These are phyloP conservation scores for Lasiodiplodia hormozganensis DNA, from an alignment of 2,329 filamentous ascomycete species.

Conservation along the genomic window DNA sequence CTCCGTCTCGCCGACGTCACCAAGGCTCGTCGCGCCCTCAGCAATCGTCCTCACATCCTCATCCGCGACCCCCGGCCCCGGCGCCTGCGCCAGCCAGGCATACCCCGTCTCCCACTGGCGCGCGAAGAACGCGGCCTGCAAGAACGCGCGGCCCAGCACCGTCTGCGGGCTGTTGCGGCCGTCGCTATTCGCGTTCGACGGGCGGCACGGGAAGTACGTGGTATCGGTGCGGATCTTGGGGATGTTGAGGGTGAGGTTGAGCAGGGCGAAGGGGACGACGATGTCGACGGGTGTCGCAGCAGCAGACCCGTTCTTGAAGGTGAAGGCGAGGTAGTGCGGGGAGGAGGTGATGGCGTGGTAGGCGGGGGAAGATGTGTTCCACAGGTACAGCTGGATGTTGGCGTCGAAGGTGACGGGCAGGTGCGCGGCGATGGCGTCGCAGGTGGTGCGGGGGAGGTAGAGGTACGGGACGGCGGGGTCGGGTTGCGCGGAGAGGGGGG, in stretches of 20 bases:
- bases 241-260: slow-evolving; percentile 36
- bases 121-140: slow-evolving; percentile 56
- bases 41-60: not conserved
- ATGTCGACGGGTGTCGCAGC: slow-evolving; percentile 36
- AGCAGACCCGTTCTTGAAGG: slow-evolving; percentile 42
- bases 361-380: slow-evolving; percentile 38
- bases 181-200: not conserved
- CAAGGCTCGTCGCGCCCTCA: not conserved
- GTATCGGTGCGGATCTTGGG: slow-evolving; percentile 40
- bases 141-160: slow-evolving; percentile 53
- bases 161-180: not conserved
- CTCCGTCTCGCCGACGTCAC: too few species aligned
- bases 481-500: too few species aligned
- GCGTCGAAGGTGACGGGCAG: slow-evolving; percentile 38
- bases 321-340: slow-evolving; percentile 50
- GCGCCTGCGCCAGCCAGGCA: slow-evolving; percentile 4
- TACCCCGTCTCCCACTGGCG: not conserved
- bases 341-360: slow-evolving; percentile 52
- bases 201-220: slow-evolving; percentile 55
- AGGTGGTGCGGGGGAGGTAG: slow-evolving; percentile 33
- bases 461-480: slow-evolving; percentile 34
- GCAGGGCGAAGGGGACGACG: slow-evolving; percentile 48
- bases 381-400: slow-evolving; percentile 36
- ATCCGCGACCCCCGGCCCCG: not conserved
- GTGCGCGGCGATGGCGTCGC: slow-evolving; percentile 37